A percentile compares a stretch with the other conserved stretches of the same genome.
These are phyloP conservation scores for Pilatotrama ljubarskyi DNA, from an alignment of 768 basidiomycete species.

Conservation along the genomic window DNA sequence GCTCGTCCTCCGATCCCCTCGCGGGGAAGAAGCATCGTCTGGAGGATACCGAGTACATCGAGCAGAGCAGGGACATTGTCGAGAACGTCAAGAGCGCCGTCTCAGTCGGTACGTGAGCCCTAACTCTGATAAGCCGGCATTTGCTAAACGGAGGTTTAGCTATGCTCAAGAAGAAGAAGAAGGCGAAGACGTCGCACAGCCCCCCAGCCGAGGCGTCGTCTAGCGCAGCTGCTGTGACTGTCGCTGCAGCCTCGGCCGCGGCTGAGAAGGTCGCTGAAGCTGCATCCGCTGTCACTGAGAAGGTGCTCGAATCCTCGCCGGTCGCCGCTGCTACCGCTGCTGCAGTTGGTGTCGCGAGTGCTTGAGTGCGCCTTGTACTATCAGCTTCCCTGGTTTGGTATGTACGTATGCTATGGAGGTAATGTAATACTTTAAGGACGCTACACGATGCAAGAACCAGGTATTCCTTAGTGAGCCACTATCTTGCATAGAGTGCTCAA, in stretches of 20 bases:
- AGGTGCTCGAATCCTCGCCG: slow-evolving; percentile 25
- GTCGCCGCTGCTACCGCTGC: slow-evolving; percentile 22
- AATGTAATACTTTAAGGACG: background rate
- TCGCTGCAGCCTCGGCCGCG: slow-evolving; percentile 6
- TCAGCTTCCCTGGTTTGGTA: background rate
- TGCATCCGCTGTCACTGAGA: slow-evolving; percentile 21
- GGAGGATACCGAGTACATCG: slow-evolving; percentile 90
- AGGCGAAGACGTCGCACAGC: slow-evolving; percentile 45
- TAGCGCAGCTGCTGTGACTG: slow-evolving; percentile 8
- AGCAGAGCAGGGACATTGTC: slow-evolving; percentile 87
- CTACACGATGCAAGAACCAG: background rate
- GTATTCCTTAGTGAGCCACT: too few relatives aligned
- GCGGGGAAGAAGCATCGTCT: slow-evolving; percentile 85
- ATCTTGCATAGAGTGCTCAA: too few relatives aligned
- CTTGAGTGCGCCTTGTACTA: slow-evolving; percentile 9
- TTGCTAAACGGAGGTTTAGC: slow-evolving; percentile 39
- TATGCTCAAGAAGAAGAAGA: slow-evolving; percentile 76
- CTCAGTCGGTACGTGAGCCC: slow-evolving; percentile 58
- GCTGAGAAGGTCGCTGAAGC: slow-evolving; percentile 18
- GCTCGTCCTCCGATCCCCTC: slow-evolving; percentile 43
- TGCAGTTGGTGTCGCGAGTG: slow-evolving; percentile 15
- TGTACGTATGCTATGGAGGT: slow-evolving; percentile 6
- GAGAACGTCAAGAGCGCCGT: slow-evolving; percentile 93
- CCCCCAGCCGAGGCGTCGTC: slow-evolving; percentile 20
- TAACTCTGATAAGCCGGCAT: slow-evolving; percentile 22